phyloP scores from a whole-genome alignment of 345 rosid species.

The Bruguiera gymnorhiza region DNA sequence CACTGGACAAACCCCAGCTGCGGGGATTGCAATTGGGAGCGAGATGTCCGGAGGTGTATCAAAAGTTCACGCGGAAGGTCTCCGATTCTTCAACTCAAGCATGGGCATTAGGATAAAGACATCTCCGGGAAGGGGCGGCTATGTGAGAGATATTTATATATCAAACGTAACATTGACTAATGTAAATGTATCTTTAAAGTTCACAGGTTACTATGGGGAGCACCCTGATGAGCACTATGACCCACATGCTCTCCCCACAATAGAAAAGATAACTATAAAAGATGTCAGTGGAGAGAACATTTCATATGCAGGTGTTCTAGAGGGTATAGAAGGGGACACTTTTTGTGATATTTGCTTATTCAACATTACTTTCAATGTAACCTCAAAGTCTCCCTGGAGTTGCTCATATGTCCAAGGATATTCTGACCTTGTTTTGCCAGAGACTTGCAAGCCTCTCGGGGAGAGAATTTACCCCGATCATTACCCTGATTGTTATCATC shows the following conservation, averaged over 20 bases:
- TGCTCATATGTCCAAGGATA: slow-evolving; percentile 76
- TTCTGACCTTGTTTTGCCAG: slow-evolving; percentile 70
- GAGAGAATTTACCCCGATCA: slow-evolving; percentile 60
- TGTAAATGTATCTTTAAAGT: slow-evolving; percentile 64
- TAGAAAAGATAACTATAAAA: slow-evolving; percentile 65
- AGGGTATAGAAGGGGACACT: slow-evolving; percentile 77
- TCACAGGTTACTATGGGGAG: slow-evolving; percentile 69
- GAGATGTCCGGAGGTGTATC: slow-evolving; percentile 99
- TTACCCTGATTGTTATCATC: slow-evolving; percentile 58
- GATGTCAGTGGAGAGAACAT: slow-evolving; percentile 66
- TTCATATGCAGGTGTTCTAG: slow-evolving; percentile 65
- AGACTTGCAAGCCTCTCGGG: slow-evolving; percentile 58
- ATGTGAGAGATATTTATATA: slow-evolving; percentile 66
- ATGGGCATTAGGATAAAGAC: slow-evolving; percentile 80
- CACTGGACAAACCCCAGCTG: slow-evolving; percentile 65
- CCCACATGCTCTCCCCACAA: slow-evolving; percentile 65
- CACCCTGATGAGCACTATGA: slow-evolving; percentile 80
- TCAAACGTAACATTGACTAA: slow-evolving; percentile 56
- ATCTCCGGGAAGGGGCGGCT: slow-evolving; percentile 90
- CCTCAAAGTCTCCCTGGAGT: slow-evolving; percentile 63
- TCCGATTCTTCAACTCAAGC: slow-evolving; percentile 53
- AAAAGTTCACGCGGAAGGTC: slow-evolving; percentile 61
- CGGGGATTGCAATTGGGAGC: slow-evolving; percentile 91
- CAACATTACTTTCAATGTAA: slow-evolving; percentile 49
- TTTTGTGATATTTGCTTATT: slow-evolving; percentile 70